Conservation (phyloP, 2,329 filamentous ascomycete genomes). For the Phoma sp. region DNA sequence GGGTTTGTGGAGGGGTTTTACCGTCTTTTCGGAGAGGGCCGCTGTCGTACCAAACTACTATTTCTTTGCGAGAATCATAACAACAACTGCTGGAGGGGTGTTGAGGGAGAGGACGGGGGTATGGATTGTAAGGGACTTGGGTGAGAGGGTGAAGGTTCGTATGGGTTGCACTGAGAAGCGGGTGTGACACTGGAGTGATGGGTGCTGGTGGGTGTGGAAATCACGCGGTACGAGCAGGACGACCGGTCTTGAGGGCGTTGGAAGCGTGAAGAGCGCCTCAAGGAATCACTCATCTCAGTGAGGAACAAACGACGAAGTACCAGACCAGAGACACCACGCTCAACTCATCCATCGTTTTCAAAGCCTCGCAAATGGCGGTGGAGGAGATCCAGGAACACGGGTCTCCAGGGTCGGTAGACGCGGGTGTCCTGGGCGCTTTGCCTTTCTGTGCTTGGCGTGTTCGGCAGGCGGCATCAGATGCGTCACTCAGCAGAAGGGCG, state of each 20-base stretch:
- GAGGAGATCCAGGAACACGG: conserved; percentile 6
- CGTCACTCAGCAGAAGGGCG: conserved; percentile 16
- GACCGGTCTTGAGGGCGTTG: not conserved
- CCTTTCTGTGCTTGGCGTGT: conserved; percentile 1
- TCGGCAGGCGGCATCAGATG: conserved; percentile 3
- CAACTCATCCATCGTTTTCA: not conserved
- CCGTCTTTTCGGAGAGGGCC: conserved; percentile 12
- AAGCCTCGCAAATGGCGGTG: conserved; percentile 11
- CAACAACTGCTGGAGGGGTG: too few relatives aligned
- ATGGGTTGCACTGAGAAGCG: not conserved
- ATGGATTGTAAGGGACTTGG: not conserved
- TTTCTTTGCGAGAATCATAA: too few relatives aligned
- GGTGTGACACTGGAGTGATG: conserved; percentile 6
- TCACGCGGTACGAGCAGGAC: conserved; percentile 1
- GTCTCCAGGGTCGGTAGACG: conserved; percentile 2
- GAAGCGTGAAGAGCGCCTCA: not conserved
- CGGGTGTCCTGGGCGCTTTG: conserved; percentile 8
- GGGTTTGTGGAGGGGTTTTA: conserved; percentile 1
- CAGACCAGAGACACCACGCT: too few relatives aligned
- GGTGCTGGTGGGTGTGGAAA: conserved; percentile 2
- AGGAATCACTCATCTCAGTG: too few relatives aligned
- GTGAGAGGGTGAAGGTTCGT: not conserved
- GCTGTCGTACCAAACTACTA: conserved; percentile 10
- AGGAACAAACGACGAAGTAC: too few relatives aligned
- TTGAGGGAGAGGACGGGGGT: too few relatives aligned